A percentile compares a stretch with the other conserved stretches of the same genome.
These are phyloP conservation scores for Mariannaea elegans DNA, from an alignment of 2,329 filamentous ascomycete species.

Conservation along the genomic window DNA sequence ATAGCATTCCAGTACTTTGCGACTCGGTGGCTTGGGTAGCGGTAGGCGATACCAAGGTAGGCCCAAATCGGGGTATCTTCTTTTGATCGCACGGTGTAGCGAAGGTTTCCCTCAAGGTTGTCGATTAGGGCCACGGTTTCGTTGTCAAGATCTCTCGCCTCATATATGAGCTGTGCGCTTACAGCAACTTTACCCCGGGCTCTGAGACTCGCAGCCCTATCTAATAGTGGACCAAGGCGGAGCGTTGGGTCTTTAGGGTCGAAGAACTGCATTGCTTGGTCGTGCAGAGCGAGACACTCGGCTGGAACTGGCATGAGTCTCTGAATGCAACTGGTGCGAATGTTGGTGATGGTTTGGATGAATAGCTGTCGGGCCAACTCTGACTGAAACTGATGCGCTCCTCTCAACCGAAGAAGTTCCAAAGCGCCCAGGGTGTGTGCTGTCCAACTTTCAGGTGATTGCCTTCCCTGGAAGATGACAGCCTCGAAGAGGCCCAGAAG, in stretches of 20 bases:
- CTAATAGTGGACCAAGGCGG: constrained; percentile 25
- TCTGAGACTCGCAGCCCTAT: constrained; percentile 29
- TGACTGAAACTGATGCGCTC: constrained; percentile 30
- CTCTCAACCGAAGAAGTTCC: constrained; percentile 37
- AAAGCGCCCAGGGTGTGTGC: constrained; percentile 37
- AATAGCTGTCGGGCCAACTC: constrained; percentile 32
- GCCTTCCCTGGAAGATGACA: constrained; percentile 33
- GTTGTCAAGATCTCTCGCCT: constrained; percentile 32
- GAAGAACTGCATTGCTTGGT: constrained; percentile 19
- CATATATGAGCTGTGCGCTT: constrained; percentile 16
- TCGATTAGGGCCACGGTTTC: constrained; percentile 18
- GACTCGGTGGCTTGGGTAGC: constrained; percentile 29
- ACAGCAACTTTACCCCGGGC: not conserved
- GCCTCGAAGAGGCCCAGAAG: constrained; percentile 41
- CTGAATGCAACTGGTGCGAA: constrained; percentile 40
- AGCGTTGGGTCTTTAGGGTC: constrained; percentile 24
- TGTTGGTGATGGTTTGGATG: constrained; percentile 37
- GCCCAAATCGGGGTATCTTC: constrained; percentile 18
- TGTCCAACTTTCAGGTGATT: constrained; percentile 38
- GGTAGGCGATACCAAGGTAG: constrained; percentile 24
- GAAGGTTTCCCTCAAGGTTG: not conserved
- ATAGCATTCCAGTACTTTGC: constrained; percentile 38
- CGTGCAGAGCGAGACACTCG: constrained; percentile 29
- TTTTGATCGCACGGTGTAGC: not conserved
- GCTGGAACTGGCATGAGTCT: constrained; percentile 32